Percentiles rank a stretch among this genome's conserved stretches.
Evolutionary conservation across 2,329 filamentous ascomycete genomes (phyloP).

Genomic region (Exophiala spinifera): DNA sequence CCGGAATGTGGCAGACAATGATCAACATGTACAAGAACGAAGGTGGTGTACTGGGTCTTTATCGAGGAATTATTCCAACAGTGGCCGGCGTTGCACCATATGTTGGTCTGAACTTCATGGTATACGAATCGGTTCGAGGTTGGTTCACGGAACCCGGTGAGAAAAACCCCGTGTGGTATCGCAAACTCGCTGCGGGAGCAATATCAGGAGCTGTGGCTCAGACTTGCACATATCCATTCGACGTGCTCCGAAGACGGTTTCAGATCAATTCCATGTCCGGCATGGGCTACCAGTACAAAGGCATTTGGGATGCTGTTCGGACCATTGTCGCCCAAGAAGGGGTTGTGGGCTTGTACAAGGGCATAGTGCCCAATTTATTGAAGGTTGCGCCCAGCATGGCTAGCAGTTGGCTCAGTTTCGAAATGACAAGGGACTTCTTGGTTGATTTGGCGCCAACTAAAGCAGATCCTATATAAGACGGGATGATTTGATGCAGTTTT

Average conservation of each 20-base stretch:
- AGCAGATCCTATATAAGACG: conserved; percentile 23
- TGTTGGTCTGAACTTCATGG: conserved; percentile 98
- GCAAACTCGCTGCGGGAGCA: conserved; percentile 85
- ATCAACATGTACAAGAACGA: conserved; percentile 83
- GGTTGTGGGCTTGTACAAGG: conserved; percentile 84
- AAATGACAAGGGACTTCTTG: conserved; percentile 85
- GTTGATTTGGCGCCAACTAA: conserved; percentile 39
- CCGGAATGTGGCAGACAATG: conserved; percentile 90
- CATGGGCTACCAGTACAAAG: conserved; percentile 94
- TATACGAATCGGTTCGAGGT: conserved; percentile 83
- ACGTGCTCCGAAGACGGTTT: conserved; percentile 85
- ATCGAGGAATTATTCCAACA: conserved; percentile 89
- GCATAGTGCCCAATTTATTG: conserved; percentile 88
- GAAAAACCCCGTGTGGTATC: conserved; percentile 70
- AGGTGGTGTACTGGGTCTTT: conserved; percentile 80
- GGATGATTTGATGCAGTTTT: not conserved
- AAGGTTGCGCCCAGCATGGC: conserved; percentile 99
- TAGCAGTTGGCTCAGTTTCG: conserved; percentile 96
- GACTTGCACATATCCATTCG: conserved; percentile 98
- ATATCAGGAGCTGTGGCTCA: conserved; percentile 95
- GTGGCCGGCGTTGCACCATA: conserved; percentile 95
- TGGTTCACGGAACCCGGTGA: conserved; percentile 85
- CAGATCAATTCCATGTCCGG: conserved; percentile 99
- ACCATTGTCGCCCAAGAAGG: conserved; percentile 84
- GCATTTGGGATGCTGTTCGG: conserved; percentile 75